These are phyloP conservation scores for Actinomucor elegans DNA, from an alignment of 371 early-diverging fungal genomes.

Conservation along the genomic window DNA sequence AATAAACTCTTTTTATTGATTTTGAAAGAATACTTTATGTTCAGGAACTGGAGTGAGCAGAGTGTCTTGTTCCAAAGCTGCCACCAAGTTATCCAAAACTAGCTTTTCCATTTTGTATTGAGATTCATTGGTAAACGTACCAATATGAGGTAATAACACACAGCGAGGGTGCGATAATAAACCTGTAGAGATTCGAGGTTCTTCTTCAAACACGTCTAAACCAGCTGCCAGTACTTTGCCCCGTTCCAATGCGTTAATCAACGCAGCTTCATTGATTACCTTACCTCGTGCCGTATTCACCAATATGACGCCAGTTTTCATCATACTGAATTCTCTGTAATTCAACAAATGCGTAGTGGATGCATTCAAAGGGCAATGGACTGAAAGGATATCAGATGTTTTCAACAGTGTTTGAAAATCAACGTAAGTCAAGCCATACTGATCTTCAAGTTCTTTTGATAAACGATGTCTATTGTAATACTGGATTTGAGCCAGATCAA, in stretches of 20 bases:
- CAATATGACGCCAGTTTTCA: slow-evolving; percentile 56
- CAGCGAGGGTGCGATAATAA: slow-evolving; percentile 40
- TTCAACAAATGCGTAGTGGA: slow-evolving; percentile 53
- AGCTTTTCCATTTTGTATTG: slow-evolving; percentile 47
- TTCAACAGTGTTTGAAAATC: slow-evolving; percentile 52
- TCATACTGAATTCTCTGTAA: slow-evolving; percentile 43
- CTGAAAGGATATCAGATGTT: slow-evolving; percentile 57
- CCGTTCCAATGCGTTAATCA: slow-evolving; percentile 53
- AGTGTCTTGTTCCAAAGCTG: slow-evolving; percentile 27
- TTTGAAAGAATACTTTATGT: slow-evolving; percentile 31
- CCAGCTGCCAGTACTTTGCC: slow-evolving; percentile 60
- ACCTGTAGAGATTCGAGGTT: slow-evolving; percentile 42
- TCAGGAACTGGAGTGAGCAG: slow-evolving; percentile 46
- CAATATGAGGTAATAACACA: slow-evolving; percentile 47
- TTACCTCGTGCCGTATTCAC: slow-evolving; percentile 66
- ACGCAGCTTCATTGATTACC: slow-evolving; percentile 53
- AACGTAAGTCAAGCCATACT: slow-evolving; percentile 43
- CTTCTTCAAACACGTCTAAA: slow-evolving; percentile 63
- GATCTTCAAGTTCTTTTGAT: slow-evolving; percentile 31
- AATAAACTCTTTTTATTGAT: neutral
- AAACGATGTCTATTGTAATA: slow-evolving; percentile 56
- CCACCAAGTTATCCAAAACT: slow-evolving; percentile 34
- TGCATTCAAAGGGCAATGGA: slow-evolving; percentile 55
- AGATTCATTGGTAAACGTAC: slow-evolving; percentile 43
- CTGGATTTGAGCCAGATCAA: slow-evolving; percentile 51